phyloP scores from a whole-genome alignment of 2,329 filamentous ascomycete genomes.

The Hypoxylon sp. region DNA sequence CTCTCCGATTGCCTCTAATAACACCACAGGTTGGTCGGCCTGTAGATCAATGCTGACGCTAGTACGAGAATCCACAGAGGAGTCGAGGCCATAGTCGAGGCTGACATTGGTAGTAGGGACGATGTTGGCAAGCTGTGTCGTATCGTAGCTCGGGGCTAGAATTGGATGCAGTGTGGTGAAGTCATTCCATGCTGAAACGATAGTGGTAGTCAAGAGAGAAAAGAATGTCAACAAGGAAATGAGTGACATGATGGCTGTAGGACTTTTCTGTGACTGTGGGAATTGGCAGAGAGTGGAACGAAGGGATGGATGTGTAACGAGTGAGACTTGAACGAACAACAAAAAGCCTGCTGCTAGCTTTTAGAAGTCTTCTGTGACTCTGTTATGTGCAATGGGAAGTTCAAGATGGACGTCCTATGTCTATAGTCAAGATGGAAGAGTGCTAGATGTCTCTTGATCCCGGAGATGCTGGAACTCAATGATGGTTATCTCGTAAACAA shows the following conservation, averaged over 20 bases:
- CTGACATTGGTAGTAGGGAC: conserved; percentile 38
- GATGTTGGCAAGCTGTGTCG: conserved; percentile 38
- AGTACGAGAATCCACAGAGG: conserved; percentile 24
- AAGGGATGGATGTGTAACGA: conserved; percentile 1
- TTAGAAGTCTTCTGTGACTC: background rate
- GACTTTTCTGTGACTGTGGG: background rate
- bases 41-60: conserved; percentile 36
- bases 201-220: conserved; percentile 19
- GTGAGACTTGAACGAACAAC: conserved; percentile 2
- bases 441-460: background rate
- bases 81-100: conserved; percentile 41
- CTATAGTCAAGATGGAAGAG: conserved; percentile 1
- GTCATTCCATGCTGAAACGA: conserved; percentile 31
- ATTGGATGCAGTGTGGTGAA: conserved; percentile 32
- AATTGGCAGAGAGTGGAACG: background rate
- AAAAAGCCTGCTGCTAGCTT: conserved; percentile 1
- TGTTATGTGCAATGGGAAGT: conserved; percentile 2
- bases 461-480: background rate
- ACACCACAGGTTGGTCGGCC: conserved; percentile 49
- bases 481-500: background rate
- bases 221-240: conserved; percentile 20
- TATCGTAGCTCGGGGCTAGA: conserved; percentile 39
- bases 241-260: conserved; percentile 23
- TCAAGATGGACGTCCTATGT: background rate
- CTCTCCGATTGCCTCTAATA: conserved; percentile 54